These are phyloP conservation scores for Echeveria elegans DNA, from an alignment of 164 flowering plant species.

Conservation along the genomic window DNA sequence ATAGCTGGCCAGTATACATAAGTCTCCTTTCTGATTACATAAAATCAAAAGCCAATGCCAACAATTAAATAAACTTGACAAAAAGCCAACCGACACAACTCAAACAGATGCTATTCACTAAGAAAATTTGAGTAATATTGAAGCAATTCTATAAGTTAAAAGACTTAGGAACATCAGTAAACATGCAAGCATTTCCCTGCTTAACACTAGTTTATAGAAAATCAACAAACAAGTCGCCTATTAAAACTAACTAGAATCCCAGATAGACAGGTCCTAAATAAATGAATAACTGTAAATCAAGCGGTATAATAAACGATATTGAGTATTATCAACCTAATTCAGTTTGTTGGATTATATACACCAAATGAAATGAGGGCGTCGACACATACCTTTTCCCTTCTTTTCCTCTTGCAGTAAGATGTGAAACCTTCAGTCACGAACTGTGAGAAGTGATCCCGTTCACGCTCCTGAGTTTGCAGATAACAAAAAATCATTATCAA, in stretches of 20 bases:
- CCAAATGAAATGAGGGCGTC: background rate
- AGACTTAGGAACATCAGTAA: background rate
- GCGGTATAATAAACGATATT: background rate
- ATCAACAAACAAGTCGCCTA: background rate
- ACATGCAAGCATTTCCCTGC: background rate
- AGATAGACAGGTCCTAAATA: background rate
- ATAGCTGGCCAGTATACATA: too few species aligned
- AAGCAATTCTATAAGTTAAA: background rate
- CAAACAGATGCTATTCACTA: background rate
- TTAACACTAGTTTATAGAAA: background rate
- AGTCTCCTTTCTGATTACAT: too few species aligned
- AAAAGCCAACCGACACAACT: too few species aligned
- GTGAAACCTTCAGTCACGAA: slow-evolving; percentile 94
- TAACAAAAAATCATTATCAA: slow-evolving; percentile 2
- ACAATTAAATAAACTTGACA: too few species aligned
- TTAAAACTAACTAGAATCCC: background rate
- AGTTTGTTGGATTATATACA: background rate
- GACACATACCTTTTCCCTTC: slow-evolving; percentile 79
- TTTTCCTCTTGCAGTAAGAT: slow-evolving; percentile 92
- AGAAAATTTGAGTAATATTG: background rate
- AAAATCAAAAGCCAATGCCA: too few species aligned
- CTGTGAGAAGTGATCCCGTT: slow-evolving; percentile 93
- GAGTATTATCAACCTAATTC: background rate
- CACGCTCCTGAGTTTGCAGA: slow-evolving; percentile 57
- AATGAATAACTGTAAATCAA: background rate